Conservation (phyloP, 345 rosid genomes). For the Hibiscus tridactylites region DNA sequence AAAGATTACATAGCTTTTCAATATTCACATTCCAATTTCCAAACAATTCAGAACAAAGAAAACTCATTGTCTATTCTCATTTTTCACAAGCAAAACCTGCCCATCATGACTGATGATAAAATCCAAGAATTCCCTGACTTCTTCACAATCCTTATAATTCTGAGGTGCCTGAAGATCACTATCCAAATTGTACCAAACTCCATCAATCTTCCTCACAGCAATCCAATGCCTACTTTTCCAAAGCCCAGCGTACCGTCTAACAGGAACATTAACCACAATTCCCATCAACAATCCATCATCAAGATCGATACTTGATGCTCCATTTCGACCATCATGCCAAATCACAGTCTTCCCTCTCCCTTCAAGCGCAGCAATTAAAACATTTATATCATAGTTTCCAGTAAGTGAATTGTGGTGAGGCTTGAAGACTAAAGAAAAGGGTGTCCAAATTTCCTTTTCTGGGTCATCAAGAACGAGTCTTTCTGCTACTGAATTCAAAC, state of each 20-base stretch:
- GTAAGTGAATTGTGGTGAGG: slow-evolving; percentile 76
- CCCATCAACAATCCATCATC: slow-evolving; percentile 55
- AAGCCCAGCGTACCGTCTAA: slow-evolving; percentile 60
- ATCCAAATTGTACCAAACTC: slow-evolving; percentile 84
- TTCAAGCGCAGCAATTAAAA: slow-evolving; percentile 65
- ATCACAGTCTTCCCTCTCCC: slow-evolving; percentile 50
- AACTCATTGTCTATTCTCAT: slow-evolving; percentile 28
- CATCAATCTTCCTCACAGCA: slow-evolving; percentile 57
- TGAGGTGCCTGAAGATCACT: slow-evolving; percentile 60
- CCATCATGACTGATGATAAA: slow-evolving; percentile 39
- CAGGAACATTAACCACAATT: slow-evolving; percentile 64
- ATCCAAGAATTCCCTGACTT: slow-evolving; percentile 56
- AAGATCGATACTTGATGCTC: slow-evolving; percentile 54
- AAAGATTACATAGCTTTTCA: neutral
- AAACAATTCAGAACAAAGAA: neutral
- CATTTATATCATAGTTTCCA: slow-evolving; percentile 84
- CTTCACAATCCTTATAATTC: slow-evolving; percentile 30
- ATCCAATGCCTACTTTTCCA: slow-evolving; percentile 95
- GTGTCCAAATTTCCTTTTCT: slow-evolving; percentile 50
- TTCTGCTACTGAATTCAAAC: slow-evolving; percentile 55
- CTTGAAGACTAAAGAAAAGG: slow-evolving; percentile 60
- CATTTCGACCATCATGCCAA: slow-evolving; percentile 73
- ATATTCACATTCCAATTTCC: neutral
- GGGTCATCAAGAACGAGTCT: slow-evolving; percentile 55
- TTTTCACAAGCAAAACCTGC: slow-evolving; percentile 65